A percentile compares a stretch with the other conserved stretches of the same genome.
Evolutionary conservation across 1,284 basidiomycete species (phyloP).

Genomic region (Tilletia caries): DNA sequence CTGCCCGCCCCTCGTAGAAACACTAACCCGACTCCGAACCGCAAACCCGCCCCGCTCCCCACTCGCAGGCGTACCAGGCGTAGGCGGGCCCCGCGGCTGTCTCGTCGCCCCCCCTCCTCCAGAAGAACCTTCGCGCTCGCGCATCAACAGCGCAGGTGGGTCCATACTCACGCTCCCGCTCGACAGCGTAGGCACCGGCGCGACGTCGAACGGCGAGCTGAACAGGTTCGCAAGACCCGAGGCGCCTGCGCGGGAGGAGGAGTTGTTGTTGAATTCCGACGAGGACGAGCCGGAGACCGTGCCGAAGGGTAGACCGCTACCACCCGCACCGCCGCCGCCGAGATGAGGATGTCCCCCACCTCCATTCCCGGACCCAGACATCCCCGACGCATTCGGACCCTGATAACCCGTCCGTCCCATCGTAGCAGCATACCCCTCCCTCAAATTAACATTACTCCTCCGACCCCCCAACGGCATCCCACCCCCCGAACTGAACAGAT

Average conservation of each 20-base stretch:
- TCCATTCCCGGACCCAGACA: neutral
- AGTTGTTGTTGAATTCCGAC: slow-evolving; percentile 6
- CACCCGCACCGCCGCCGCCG: slow-evolving; percentile 14
- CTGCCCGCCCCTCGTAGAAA: slow-evolving; percentile 11
- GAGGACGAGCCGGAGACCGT: slow-evolving; percentile 48
- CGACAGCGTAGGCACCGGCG: slow-evolving; percentile 33
- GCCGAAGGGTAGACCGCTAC: neutral
- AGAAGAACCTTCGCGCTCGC: neutral
- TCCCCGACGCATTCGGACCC: neutral
- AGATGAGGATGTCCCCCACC: neutral
- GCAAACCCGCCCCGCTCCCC: slow-evolving; percentile 25
- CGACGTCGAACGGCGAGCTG: slow-evolving; percentile 41
- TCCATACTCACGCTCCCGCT: neutral
- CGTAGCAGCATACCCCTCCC: no score
- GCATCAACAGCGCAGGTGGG: neutral
- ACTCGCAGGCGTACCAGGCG: slow-evolving; percentile 24
- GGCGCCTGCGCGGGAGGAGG: slow-evolving; percentile 21
- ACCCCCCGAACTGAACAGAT: no score
- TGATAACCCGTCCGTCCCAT: neutral
- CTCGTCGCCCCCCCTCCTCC: slow-evolving; percentile 18
- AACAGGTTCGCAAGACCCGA: slow-evolving; percentile 42
- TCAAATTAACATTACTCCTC: slow-evolving; percentile 18
- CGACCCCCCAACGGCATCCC: slow-evolving; percentile 1
- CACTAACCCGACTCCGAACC: slow-evolving; percentile 28
- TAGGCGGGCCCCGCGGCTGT: slow-evolving; percentile 39